These are phyloP conservation scores for Colletotrichum incanum DNA, from an alignment of 2,329 filamentous ascomycete genomes.

Conservation along the genomic window DNA sequence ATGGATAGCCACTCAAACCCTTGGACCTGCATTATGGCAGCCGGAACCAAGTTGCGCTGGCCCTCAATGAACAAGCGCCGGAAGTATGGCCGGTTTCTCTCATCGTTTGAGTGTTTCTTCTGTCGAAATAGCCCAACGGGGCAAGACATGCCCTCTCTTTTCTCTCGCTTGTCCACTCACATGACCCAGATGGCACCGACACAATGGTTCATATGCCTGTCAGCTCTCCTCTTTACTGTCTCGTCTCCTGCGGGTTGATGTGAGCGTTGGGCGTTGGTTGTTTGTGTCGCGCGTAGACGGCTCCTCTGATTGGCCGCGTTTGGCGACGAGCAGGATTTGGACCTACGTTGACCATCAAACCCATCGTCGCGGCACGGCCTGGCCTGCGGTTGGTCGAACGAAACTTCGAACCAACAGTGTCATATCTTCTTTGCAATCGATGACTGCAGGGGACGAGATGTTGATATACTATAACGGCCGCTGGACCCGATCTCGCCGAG, in stretches of 20 bases:
- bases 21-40: constrained; percentile 7
- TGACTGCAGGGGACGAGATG: background rate
- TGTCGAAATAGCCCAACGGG: constrained; percentile 18
- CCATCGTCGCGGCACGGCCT: constrained; percentile 32
- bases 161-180: constrained; percentile 27
- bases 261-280: constrained; percentile 21
- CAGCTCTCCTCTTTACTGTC: background rate
- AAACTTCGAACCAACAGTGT: constrained; percentile 17
- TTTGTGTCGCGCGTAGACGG: constrained; percentile 35
- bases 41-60: background rate
- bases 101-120: background rate
- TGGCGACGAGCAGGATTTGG: constrained; percentile 27
- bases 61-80: constrained; percentile 28
- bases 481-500: constrained; percentile 8
- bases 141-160: constrained; percentile 1
- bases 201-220: constrained; percentile 25
- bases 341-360: constrained; percentile 25
- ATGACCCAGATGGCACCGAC: constrained; percentile 29
- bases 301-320: constrained; percentile 30
- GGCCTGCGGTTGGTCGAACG: constrained; percentile 28
- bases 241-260: constrained; percentile 26
- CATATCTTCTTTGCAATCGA: background rate
- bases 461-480: constrained; percentile 33
- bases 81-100: background rate
- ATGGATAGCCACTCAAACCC: constrained; percentile 16